Base-by-base conservation (phyloP, 2,329 filamentous ascomycete species). In the Penicillium rolfsii region DNA sequence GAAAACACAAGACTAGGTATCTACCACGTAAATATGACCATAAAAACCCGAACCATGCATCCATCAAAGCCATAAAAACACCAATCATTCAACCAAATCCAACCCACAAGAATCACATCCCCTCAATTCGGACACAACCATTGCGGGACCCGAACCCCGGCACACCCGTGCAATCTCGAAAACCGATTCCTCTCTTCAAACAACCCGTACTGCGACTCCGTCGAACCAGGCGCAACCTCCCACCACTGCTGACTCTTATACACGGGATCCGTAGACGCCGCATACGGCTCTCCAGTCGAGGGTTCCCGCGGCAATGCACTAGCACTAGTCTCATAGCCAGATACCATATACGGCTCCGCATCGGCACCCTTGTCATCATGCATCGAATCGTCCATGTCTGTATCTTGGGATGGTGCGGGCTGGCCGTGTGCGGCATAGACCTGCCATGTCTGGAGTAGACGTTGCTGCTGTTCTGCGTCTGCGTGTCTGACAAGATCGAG, bases 361-460 rank as follows among this genome's bases (percentile, higher is more conserved):
- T 68, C 8, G 26, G 33, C 58, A 28, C 64, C 64, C 12, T 46
- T 54, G 9, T 52, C 24, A 12, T 70, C 71, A 59, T 72, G 46
- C 52, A 54, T 55, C 2, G 45, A 58, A 33, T 66, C 64, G 14
- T 58, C 63, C 85, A 84, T 86, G 76, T 84, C 82, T 38, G 76
- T 57, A 38, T 69, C 69, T 38, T 65, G 43, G 8, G 26, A 30
- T 3, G 35, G 50, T 54, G 58, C 56, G 19, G 40, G 19, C 61
- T 43, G 91, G 3, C 33, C 19, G 30, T 56, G 41, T 6, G 9
- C 19, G 8, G 91, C 52, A 60, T 87, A 91, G 67, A 93, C 91
- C 61, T 87, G 88, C 93, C 93, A 97, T 16, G 96, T 86, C 74
- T 96, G 89, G 41, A 96, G 82, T 16, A 97, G 83, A 24, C 91